phyloP scores from a whole-genome alignment of 2,329 filamentous ascomycete genomes.

The Aspergillus niger region DNA sequence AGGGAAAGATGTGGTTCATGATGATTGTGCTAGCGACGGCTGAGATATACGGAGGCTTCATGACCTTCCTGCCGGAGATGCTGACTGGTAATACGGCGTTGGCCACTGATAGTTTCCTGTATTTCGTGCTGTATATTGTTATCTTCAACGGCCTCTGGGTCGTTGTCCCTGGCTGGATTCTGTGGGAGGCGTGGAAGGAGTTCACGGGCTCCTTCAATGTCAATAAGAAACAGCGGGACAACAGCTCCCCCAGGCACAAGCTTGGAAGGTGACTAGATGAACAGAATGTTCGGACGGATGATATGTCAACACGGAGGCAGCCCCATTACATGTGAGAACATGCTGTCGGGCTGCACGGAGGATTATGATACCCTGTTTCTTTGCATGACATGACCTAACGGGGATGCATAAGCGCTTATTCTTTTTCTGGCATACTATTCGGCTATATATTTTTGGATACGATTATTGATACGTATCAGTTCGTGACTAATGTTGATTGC shows the following conservation, averaged over 20 bases:
- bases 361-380: no score
- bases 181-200: conserved; percentile 54
- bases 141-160: conserved; percentile 69
- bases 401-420: no score
- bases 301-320: not conserved
- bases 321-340: no score
- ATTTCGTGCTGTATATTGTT: conserved; percentile 63
- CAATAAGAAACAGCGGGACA: not conserved
- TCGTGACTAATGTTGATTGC: no score
- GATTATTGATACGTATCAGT: no score
- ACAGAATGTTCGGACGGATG: not conserved
- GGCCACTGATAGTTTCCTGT: conserved; percentile 62
- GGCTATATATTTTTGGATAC: no score
- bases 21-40: conserved; percentile 62
- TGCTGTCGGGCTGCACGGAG: not conserved
- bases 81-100: conserved; percentile 60
- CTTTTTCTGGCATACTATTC: no score
- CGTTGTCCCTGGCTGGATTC: conserved; percentile 59
- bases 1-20: conserved; percentile 56
- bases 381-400: no score
- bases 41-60: conserved; percentile 65
- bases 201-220: conserved; percentile 40
- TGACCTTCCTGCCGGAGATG: conserved; percentile 69
- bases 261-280: not conserved
- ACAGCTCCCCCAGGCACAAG: not conserved